Percentiles rank a stretch among this genome's conserved stretches.
These are phyloP conservation scores for Botrytis paeoniae DNA, from an alignment of 2,329 filamentous ascomycete species.

Conservation along the genomic window DNA sequence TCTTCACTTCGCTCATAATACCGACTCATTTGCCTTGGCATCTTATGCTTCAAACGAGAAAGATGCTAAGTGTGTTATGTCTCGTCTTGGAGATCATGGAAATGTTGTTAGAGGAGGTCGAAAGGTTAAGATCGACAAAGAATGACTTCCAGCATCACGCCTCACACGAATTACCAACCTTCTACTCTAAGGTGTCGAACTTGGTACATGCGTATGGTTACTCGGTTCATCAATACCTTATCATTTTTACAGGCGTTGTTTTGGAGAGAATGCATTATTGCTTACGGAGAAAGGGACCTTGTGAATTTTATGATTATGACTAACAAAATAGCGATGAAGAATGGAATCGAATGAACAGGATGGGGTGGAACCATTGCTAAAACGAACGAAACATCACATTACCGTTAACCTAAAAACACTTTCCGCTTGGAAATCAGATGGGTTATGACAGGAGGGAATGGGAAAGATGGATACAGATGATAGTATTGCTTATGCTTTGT, in stretches of 20 bases:
- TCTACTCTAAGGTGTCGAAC: not conserved
- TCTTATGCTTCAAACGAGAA: constrained; percentile 81
- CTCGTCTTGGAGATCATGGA: constrained; percentile 49
- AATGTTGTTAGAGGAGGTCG: constrained; percentile 36
- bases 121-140: constrained; percentile 34
- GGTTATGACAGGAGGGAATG: not conserved
- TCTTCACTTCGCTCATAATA: constrained; percentile 95
- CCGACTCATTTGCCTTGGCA: constrained; percentile 80
- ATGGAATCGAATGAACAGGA: not conserved
- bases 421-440: constrained; percentile 19
- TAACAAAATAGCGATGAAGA: not conserved
- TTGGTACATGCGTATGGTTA: not conserved
- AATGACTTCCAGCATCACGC: constrained; percentile 6
- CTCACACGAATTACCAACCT: not conserved
- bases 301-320: constrained; percentile 10
- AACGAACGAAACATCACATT: not conserved
- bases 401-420: not conserved
- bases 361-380: not conserved
- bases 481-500: constrained; percentile 16
- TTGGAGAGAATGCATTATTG: not conserved
- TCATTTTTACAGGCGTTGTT: not conserved
- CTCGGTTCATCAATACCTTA: not conserved
- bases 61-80: constrained; percentile 82
- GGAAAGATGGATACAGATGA: constrained; percentile 15
- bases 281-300: constrained; percentile 3